phyloP scores from a whole-genome alignment of 441 rosid genomes.

The Croton setiger region DNA sequence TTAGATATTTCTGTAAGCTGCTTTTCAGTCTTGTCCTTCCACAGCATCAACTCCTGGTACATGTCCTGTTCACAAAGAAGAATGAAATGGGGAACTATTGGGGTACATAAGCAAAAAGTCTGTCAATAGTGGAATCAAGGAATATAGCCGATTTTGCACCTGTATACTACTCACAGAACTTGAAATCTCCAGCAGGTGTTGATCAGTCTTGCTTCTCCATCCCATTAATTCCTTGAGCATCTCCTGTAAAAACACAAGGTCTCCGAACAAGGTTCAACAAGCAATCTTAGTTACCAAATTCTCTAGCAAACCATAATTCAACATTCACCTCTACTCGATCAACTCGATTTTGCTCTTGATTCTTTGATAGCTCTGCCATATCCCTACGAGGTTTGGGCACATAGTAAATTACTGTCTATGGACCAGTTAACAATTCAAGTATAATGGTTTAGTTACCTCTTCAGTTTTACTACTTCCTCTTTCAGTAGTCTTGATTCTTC shows the following conservation, averaged over 20 bases:
- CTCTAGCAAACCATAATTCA: conserved; percentile 11
- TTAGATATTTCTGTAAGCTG: conserved; percentile 63
- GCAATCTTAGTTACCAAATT: conserved; percentile 5
- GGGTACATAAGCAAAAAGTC: conserved; percentile 1
- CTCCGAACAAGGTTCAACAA: conserved; percentile 16
- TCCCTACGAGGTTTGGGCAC: conserved; percentile 39
- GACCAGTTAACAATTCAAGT: conserved; percentile 3
- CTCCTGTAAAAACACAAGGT: conserved; percentile 36
- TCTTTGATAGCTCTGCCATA: conserved; percentile 50
- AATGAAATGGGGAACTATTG: background rate
- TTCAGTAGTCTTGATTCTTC: conserved; percentile 47
- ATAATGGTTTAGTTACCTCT: conserved; percentile 46
- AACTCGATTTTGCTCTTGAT: conserved; percentile 41
- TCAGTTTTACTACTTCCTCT: conserved; percentile 66
- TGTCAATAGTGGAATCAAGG: background rate
- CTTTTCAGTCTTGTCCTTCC: conserved; percentile 68
- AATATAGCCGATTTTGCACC: conserved; percentile 37
- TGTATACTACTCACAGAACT: conserved; percentile 64
- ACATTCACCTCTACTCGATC: conserved; percentile 53
- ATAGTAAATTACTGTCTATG: conserved; percentile 2
- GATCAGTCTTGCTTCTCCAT: conserved; percentile 67
- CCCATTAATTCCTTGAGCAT: conserved; percentile 47
- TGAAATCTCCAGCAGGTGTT: conserved; percentile 52
- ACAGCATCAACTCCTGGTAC: conserved; percentile 50
- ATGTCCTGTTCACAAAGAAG: conserved; percentile 39